phyloP scores from a whole-genome alignment of 2,329 filamentous ascomycete genomes.

The Colletotrichum siamense region DNA sequence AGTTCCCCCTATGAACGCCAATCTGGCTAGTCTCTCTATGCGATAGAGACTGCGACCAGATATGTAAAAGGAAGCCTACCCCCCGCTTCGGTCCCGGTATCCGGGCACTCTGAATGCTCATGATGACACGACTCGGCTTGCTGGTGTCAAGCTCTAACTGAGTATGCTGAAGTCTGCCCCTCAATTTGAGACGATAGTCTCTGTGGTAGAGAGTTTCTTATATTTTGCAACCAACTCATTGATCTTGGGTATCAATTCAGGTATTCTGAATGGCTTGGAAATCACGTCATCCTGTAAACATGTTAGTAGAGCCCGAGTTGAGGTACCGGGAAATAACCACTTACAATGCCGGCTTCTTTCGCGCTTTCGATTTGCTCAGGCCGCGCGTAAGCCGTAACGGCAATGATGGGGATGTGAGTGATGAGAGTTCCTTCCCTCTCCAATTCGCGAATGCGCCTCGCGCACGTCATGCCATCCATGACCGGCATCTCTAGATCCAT shows the following conservation, averaged over 20 bases:
- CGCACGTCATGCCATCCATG: constrained; percentile 81
- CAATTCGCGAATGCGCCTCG: constrained; percentile 70
- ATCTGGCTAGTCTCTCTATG: neutral
- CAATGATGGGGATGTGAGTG: constrained; percentile 76
- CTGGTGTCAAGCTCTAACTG: neutral
- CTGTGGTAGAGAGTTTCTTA: constrained; percentile 33
- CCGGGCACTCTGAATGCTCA: neutral
- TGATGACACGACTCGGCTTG: neutral
- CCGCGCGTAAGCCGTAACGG: constrained; percentile 83
- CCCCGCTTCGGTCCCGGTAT: neutral
- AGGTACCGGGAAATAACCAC: constrained; percentile 31
- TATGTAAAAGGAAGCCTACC: neutral
- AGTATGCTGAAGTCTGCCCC: neutral
- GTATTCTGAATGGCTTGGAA: constrained; percentile 80
- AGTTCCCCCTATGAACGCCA: constrained; percentile 3
- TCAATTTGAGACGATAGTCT: neutral
- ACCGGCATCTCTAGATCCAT: constrained; percentile 88
- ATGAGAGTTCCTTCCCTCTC: constrained; percentile 67
- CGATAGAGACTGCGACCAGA: neutral
- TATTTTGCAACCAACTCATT: constrained; percentile 57
- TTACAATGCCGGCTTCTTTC: constrained; percentile 74
- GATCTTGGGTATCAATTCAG: constrained; percentile 73
- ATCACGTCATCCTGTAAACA: constrained; percentile 70
- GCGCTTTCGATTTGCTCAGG: constrained; percentile 76
- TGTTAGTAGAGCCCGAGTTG: neutral